Conservation (phyloP, 768 basidiomycete species). For the Pleurotus djamor region DNA sequence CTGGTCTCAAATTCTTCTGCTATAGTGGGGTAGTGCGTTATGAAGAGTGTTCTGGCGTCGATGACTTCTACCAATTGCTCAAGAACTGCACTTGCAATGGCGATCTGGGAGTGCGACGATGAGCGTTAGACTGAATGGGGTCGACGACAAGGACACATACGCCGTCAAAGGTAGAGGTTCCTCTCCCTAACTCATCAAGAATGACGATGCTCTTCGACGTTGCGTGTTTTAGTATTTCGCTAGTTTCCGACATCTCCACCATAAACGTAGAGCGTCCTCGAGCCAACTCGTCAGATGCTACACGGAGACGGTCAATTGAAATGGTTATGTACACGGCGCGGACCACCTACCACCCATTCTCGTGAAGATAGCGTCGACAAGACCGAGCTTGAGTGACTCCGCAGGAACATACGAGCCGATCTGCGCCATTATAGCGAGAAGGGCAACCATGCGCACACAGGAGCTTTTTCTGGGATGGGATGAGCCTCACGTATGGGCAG, state of each 20-base stretch:
- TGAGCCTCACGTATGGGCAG: neutral
- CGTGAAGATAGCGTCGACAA: slow-evolving; percentile 83
- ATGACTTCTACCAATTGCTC: slow-evolving; percentile 60
- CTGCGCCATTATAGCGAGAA: slow-evolving; percentile 82
- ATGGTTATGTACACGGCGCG: neutral
- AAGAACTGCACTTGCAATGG: slow-evolving; percentile 81
- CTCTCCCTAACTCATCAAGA: slow-evolving; percentile 86
- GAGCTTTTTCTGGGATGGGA: slow-evolving; percentile 68
- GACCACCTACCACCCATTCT: slow-evolving; percentile 77
- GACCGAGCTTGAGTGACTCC: slow-evolving; percentile 63
- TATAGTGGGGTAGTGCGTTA: slow-evolving; percentile 91
- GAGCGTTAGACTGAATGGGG: neutral
- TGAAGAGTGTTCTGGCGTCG: slow-evolving; percentile 81
- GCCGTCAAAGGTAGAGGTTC: slow-evolving; percentile 93
- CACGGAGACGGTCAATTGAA: slow-evolving; percentile 6
- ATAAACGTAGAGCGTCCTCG: slow-evolving; percentile 93
- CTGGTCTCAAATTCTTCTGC: slow-evolving; percentile 63
- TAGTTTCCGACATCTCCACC: slow-evolving; percentile 95
- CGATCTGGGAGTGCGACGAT: slow-evolving; percentile 51
- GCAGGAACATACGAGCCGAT: slow-evolving; percentile 96
- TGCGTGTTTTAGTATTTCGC: slow-evolving; percentile 79
- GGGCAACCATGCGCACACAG: slow-evolving; percentile 73
- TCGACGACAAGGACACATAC: slow-evolving; percentile 27
- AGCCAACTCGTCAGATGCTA: slow-evolving; percentile 85
- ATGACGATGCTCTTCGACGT: slow-evolving; percentile 81